Base-by-base conservation (phyloP, 257 asterid species). In the Przewalskia tangutica region DNA sequence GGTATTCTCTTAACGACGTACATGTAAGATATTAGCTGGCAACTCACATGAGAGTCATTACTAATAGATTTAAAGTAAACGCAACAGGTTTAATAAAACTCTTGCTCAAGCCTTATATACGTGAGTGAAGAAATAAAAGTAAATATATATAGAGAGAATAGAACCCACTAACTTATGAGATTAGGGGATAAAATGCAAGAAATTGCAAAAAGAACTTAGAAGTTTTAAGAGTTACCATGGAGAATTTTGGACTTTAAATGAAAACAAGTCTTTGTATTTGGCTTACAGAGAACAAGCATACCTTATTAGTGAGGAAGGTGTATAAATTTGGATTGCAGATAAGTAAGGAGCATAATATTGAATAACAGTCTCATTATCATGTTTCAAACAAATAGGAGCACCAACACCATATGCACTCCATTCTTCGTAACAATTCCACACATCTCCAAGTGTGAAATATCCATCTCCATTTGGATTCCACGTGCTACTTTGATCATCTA, bases 401-500 rank as follows among this genome's bases (percentile, higher is more conserved):
- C 89, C 89, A 5, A 82, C 84, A 38, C 89, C 87, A 55, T 83
- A 86, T 64, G 83, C 82, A 84, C 89, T 86, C 89, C 89, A 86
- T 75, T 86, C 89, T 7, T 84, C 87, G 54, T 68, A 86, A 8
- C 77, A 77, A 38, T 16, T 50, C 87, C 87, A 86, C 11, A 86
- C 51, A 81, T 86, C 89, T 8, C 56, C 62, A 10, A 86, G 36
- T 7, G 44, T 81, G 70, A 81, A 86, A 75, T 77, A 86, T 53
- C 78, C 84, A 34, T 63, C 80, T 17, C 70, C 83, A 50, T 18
- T 71, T n/a, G 76, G 7, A 27, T 18, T 51, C 85, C 85, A 81
- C 4, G 17, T 27, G 54, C 71, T 85, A 56, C 46, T 46, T 18
- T 63, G 42, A 40, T 81, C 65, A 60, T 77, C 54, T 60, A 85